Evolutionary conservation across 495 filamentous ascomycete genomes (phyloP).

Genomic region (Podospora anserina): DNA sequence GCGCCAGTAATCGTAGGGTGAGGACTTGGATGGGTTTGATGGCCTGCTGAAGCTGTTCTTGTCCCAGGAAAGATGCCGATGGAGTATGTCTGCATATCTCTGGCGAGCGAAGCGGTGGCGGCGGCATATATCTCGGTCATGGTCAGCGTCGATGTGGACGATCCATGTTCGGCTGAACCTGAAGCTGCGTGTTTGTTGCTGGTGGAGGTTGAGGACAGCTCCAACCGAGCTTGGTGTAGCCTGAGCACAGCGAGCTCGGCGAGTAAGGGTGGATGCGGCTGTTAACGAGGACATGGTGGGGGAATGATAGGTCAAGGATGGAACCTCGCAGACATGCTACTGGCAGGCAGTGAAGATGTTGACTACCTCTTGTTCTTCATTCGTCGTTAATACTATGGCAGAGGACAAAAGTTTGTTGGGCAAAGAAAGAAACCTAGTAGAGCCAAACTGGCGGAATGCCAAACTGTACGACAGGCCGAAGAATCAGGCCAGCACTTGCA

Average conservation of each 20-base stretch:
- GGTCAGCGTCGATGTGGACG: constrained; percentile 39
- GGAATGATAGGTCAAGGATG: constrained; percentile 1
- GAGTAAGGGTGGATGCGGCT: constrained; percentile 29
- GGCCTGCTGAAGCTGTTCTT: constrained; percentile 31
- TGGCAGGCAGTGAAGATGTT: neutral
- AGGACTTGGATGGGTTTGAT: constrained; percentile 33
- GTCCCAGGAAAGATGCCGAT: constrained; percentile 39
- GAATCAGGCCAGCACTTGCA: neutral
- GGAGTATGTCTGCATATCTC: constrained; percentile 41
- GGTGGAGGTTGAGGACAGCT: constrained; percentile 22
- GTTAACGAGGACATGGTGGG: constrained; percentile 37
- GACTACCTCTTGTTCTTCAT: constrained; percentile 24
- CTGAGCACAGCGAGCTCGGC: constrained; percentile 30
- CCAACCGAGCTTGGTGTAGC: constrained; percentile 17
- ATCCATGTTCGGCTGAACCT: constrained; percentile 44
- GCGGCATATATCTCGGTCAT: constrained; percentile 38
- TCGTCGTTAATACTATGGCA: constrained; percentile 13
- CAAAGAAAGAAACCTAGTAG: neutral
- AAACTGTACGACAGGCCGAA: neutral
- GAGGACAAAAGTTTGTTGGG: neutral
- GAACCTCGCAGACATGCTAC: constrained; percentile 16
- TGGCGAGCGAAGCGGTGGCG: constrained; percentile 38
- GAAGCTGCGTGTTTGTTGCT: constrained; percentile 44
- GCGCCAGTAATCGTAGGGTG: constrained; percentile 38
- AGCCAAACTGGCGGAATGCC: neutral